Percentiles rank a stretch among this genome's conserved stretches.
Evolutionary conservation across 768 basidiomycete genomes (phyloP).

Genomic region (Mycena metata): DNA sequence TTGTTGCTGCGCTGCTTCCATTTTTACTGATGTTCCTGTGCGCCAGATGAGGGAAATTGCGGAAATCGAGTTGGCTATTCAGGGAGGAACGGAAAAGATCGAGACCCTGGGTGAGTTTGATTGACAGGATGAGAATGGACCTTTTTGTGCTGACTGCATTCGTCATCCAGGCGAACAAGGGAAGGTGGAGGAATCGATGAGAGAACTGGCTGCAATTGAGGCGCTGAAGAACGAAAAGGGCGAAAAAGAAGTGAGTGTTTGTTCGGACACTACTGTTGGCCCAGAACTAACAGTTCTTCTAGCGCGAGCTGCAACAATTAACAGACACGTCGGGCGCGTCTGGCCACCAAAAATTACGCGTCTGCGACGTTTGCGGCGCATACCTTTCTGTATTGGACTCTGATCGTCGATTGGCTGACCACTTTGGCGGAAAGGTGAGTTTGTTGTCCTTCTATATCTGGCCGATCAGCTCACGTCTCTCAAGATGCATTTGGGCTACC

Average conservation of each 20-base stretch:
- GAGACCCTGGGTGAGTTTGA: conserved; percentile 81
- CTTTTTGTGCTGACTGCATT: conserved; percentile 14
- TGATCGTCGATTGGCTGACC: conserved; percentile 97
- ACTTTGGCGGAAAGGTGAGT: conserved; percentile 98
- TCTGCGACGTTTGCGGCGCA: conserved; percentile 99
- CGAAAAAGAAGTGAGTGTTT: conserved; percentile 85
- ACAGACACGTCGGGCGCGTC: conserved; percentile 99
- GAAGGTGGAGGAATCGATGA: conserved; percentile 99
- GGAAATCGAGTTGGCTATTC: conserved; percentile 98
- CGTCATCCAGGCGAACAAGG: conserved; percentile 86
- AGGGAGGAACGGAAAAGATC: conserved; percentile 98
- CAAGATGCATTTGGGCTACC: conserved; percentile 99
- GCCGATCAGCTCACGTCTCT: conserved; percentile 35
- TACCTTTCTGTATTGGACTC: conserved; percentile 98
- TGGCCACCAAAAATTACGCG: conserved; percentile 99
- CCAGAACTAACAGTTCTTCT: conserved; percentile 33
- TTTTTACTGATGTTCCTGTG: conserved; percentile 14
- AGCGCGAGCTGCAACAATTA: conserved; percentile 95
- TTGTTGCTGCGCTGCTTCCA: background rate
- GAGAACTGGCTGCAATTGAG: conserved; percentile 97
- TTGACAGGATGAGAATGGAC: conserved; percentile 35
- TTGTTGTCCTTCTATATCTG: conserved; percentile 40
- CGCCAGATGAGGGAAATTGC: conserved; percentile 97
- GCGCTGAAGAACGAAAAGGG: conserved; percentile 95
- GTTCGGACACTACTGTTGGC: conserved; percentile 15